phyloP scores from a whole-genome alignment of 1,139 yeast genomes.

The Zygosaccharomyces sapae region DNA sequence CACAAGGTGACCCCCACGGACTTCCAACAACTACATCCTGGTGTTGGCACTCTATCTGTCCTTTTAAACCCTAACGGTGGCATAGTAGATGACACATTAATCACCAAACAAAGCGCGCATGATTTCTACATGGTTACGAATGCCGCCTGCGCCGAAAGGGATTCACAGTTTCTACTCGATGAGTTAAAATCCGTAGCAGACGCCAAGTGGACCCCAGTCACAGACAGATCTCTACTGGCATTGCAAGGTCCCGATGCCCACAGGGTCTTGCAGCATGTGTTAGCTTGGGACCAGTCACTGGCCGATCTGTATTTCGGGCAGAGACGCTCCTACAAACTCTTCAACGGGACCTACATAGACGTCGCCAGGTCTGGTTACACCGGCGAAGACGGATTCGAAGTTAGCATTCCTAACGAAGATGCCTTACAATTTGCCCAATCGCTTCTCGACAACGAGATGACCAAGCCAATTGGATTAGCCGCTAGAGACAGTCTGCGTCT shows the following conservation, averaged over 20 bases:
- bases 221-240: constrained; percentile 71
- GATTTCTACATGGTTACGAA: constrained; percentile 86
- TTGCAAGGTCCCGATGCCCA: constrained; percentile 88
- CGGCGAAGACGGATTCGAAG: constrained; percentile 97
- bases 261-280: constrained; percentile 57
- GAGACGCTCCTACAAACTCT: constrained; percentile 52
- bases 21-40: constrained; percentile 50
- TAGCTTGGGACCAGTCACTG: constrained; percentile 44
- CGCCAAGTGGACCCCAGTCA: constrained; percentile 57
- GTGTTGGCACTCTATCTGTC: constrained; percentile 72
- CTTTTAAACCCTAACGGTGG: constrained; percentile 71
- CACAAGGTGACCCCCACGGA: constrained; percentile 86
- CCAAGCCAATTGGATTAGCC: constrained; percentile 88
- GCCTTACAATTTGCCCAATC: constrained; percentile 61
- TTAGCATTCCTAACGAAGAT: constrained; percentile 65
- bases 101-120: constrained; percentile 77
- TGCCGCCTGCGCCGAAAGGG: constrained; percentile 90
- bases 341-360: constrained; percentile 48
- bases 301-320: constrained; percentile 69
- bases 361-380: constrained; percentile 95
- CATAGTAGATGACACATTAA: constrained; percentile 82
- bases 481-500: constrained; percentile 93
- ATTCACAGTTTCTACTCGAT: constrained; percentile 55
- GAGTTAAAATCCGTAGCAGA: constrained; percentile 44
- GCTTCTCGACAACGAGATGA: constrained; percentile 53